Percentiles rank a stretch among this genome's conserved stretches.
These are phyloP conservation scores for Amphirosellinia nigrospora DNA, from an alignment of 495 filamentous ascomycete genomes.

Conservation along the genomic window DNA sequence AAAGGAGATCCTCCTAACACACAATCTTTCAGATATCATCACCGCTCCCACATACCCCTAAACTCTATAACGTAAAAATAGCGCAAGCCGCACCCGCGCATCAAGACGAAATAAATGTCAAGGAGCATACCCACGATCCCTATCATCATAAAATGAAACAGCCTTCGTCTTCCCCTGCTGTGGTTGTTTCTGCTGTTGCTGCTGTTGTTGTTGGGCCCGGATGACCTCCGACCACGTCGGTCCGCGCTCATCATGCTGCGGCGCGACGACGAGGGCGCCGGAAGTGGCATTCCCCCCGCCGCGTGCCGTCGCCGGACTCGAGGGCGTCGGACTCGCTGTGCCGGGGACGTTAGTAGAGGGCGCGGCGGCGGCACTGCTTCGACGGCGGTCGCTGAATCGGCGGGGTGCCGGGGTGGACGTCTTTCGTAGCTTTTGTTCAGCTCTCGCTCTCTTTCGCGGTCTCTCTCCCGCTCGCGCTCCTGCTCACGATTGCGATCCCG, in stretches of 20 bases:
- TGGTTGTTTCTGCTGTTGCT: slow-evolving; percentile 20
- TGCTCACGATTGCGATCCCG: background rate
- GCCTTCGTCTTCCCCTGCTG: slow-evolving; percentile 2
- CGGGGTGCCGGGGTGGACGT: slow-evolving; percentile 10
- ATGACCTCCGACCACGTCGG: slow-evolving; percentile 40
- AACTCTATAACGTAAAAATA: background rate
- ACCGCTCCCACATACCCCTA: no score
- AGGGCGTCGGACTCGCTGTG: slow-evolving; percentile 17
- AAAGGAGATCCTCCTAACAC: background rate
- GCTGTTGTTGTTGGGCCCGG: slow-evolving; percentile 18
- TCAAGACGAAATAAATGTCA: background rate
- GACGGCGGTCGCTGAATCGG: slow-evolving; percentile 15
- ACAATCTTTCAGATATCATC: background rate
- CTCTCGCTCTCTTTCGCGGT: slow-evolving; percentile 6
- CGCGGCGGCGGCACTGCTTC: background rate
- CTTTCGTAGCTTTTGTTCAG: slow-evolving; percentile 18
- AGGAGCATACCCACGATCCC: background rate
- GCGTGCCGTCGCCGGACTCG: slow-evolving; percentile 7
- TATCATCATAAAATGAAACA: slow-evolving; percentile 17
- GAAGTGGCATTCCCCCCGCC: background rate
- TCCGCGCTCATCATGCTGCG: slow-evolving; percentile 28
- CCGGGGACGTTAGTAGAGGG: background rate
- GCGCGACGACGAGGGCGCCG: background rate
- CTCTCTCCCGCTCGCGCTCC: slow-evolving; percentile 16
- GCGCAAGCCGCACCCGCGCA: background rate